Percentiles rank a stretch among this genome's conserved stretches.
phyloP scores from a whole-genome alignment of 441 rosid genomes.

The Arabidopsis hybrid region DNA sequence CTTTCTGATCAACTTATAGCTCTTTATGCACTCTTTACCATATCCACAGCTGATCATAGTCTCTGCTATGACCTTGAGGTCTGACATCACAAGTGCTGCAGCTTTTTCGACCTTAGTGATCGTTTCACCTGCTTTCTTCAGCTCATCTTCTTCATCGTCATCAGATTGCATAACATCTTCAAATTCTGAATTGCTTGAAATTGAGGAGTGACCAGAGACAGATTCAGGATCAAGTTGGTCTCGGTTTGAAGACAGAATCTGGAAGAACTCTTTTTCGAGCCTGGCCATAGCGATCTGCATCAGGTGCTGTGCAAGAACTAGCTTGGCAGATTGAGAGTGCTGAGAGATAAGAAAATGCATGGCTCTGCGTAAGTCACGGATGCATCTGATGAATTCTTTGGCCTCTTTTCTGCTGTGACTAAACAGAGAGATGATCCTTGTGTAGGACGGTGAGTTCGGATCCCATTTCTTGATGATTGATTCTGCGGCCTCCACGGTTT shows the following conservation, averaged over 20 bases:
- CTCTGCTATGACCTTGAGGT: conserved; percentile 62
- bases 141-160: conserved; percentile 42
- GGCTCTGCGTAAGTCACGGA: conserved; percentile 56
- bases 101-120: conserved; percentile 49
- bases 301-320: conserved; percentile 57
- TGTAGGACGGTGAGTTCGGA: conserved; percentile 44
- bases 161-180: conserved; percentile 37
- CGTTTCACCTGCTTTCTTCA: conserved; percentile 48
- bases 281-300: conserved; percentile 61
- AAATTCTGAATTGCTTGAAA: conserved; percentile 41
- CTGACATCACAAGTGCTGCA: conserved; percentile 52
- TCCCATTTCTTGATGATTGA: conserved; percentile 72
- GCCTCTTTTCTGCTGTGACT: conserved; percentile 56
- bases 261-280: conserved; percentile 61
- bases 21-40: conserved; percentile 58
- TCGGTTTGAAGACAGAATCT: conserved; percentile 50
- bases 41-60: conserved; percentile 64
- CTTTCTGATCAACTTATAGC: conserved; percentile 53
- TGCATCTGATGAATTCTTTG: conserved; percentile 51
- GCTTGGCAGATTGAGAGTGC: conserved; percentile 49
- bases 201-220: conserved; percentile 51
- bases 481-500: conserved; percentile 52
- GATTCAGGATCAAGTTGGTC: conserved; percentile 59
- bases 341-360: conserved; percentile 61
- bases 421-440: conserved; percentile 51